Evolutionary conservation across 805 yeast species (phyloP).

Genomic region (Candida krabiensis): DNA sequence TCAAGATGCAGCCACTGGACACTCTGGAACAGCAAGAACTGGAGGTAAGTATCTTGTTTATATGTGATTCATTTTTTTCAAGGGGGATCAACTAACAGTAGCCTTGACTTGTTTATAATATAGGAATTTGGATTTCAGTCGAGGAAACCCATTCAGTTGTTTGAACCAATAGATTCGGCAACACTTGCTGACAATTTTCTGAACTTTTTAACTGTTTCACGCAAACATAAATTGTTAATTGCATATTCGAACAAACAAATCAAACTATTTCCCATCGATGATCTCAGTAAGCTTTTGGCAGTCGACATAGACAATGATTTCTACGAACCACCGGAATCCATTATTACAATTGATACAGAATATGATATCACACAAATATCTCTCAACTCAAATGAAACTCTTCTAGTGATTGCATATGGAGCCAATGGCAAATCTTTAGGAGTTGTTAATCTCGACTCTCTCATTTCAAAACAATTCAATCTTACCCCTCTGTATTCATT

Average conservation of each 20-base stretch:
- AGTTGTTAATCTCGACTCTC: conserved; percentile 2
- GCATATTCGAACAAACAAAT: conserved; percentile 20
- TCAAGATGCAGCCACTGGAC: conserved; percentile 3
- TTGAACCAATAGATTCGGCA: conserved; percentile 9
- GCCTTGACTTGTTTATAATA: neutral
- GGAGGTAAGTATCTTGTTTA: conserved; percentile 22
- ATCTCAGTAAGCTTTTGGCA: conserved; percentile 17
- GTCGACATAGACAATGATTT: conserved; percentile 12
- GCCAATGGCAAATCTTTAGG: conserved; percentile 8
- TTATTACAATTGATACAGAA: conserved; percentile 1
- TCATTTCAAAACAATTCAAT: conserved; percentile 2
- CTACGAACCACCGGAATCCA: conserved; percentile 1
- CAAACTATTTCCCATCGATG: conserved; percentile 18
- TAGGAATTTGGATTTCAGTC: conserved; percentile 33
- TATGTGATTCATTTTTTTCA: neutral
- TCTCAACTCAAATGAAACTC: conserved; percentile 22
- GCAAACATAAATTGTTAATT: conserved; percentile 17
- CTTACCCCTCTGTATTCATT: neutral
- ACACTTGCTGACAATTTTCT: conserved; percentile 8
- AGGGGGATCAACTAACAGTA: conserved; percentile 8
- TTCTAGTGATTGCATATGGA: conserved; percentile 15
- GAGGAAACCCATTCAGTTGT: conserved; percentile 26
- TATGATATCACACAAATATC: conserved; percentile 19
- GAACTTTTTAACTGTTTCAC: conserved; percentile 23
- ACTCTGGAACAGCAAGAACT: conserved; percentile 18